A percentile compares a stretch with the other conserved stretches of the same genome.
phyloP scores from a whole-genome alignment of 441 rosid genomes.

The Bocquillonia castaneifolia region DNA sequence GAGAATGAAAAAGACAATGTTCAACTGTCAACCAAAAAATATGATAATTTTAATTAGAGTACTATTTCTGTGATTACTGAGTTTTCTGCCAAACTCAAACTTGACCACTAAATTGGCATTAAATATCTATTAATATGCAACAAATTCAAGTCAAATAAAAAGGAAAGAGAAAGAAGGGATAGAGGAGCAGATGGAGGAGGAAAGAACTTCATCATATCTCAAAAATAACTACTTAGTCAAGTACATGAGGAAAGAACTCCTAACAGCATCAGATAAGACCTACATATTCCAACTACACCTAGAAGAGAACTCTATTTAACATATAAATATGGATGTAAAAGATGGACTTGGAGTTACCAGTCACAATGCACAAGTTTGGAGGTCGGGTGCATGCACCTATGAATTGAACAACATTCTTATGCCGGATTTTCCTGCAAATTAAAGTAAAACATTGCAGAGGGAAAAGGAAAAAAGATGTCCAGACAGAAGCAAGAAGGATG shows the following conservation, averaged over 20 bases:
- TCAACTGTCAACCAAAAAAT: slow-evolving; percentile 18
- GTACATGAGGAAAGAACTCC: background rate
- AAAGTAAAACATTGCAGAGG: slow-evolving; percentile 16
- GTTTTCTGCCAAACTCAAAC: background rate
- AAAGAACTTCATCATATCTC: slow-evolving; percentile 4
- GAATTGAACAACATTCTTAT: slow-evolving; percentile 92
- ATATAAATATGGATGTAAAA: background rate
- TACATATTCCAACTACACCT: background rate
- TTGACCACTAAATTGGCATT: background rate
- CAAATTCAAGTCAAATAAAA: background rate
- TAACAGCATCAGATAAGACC: background rate
- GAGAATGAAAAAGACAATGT: slow-evolving; percentile 19
- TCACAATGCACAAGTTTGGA: slow-evolving; percentile 85
- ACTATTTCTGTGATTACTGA: background rate
- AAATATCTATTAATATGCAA: slow-evolving; percentile 2
- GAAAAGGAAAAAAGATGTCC: background rate
- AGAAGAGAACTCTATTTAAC: background rate
- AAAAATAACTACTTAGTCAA: background rate
- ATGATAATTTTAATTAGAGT: background rate
- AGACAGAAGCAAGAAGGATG: background rate
- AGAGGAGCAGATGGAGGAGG: background rate
- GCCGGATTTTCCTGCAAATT: slow-evolving; percentile 77
- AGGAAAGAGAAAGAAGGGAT: background rate
- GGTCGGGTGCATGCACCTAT: slow-evolving; percentile 87
- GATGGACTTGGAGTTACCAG: slow-evolving; percentile 40